Evolutionary conservation across 2,329 filamentous ascomycete genomes (phyloP).

Genomic region (Emericellopsis cladophorae): DNA sequence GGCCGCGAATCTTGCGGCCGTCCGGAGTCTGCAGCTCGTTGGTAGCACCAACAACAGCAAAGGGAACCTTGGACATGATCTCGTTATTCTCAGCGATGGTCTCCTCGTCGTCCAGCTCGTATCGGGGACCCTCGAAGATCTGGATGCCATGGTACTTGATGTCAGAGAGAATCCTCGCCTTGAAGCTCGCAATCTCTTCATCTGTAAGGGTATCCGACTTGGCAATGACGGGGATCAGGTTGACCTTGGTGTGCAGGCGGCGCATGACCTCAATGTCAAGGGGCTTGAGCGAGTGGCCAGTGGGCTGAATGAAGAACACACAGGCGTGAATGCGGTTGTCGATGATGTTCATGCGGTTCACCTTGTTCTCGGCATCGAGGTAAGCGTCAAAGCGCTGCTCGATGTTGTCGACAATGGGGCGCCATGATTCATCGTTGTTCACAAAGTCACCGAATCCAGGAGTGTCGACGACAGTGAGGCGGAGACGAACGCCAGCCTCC

Average conservation of each 20-base stretch:
- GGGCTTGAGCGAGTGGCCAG: constrained; percentile 95
- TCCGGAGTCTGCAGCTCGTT: constrained; percentile 84
- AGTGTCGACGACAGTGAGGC: constrained; percentile 93
- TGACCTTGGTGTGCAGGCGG: constrained; percentile 98
- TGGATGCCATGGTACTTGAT: constrained; percentile 96
- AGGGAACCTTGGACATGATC: constrained; percentile 99
- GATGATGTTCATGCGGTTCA: constrained; percentile 99
- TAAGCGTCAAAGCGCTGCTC: constrained; percentile 98
- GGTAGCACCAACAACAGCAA: constrained; percentile 94
- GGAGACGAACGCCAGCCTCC: constrained; percentile 93
- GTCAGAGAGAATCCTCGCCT: constrained; percentile 93
- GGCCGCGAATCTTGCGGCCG: constrained; percentile 89
- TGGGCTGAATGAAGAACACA: constrained; percentile 99
- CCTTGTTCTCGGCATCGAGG: constrained; percentile 98
- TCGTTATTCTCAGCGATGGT: constrained; percentile 99
- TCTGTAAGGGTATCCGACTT: constrained; percentile 98
- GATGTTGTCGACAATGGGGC: constrained; percentile 98
- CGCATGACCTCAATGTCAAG: constrained; percentile 99
- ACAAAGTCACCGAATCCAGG: constrained; percentile 98
- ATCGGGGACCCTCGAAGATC: constrained; percentile 96
- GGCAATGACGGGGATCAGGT: constrained; percentile 97
- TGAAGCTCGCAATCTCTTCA: constrained; percentile 89
- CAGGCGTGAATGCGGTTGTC: constrained; percentile 98
- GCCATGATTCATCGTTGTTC: constrained; percentile 99
- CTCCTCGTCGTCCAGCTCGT: constrained; percentile 98